Conservation (phyloP, 176 grass and related monocot genomes). For the Bothriochloa decipiens region DNA sequence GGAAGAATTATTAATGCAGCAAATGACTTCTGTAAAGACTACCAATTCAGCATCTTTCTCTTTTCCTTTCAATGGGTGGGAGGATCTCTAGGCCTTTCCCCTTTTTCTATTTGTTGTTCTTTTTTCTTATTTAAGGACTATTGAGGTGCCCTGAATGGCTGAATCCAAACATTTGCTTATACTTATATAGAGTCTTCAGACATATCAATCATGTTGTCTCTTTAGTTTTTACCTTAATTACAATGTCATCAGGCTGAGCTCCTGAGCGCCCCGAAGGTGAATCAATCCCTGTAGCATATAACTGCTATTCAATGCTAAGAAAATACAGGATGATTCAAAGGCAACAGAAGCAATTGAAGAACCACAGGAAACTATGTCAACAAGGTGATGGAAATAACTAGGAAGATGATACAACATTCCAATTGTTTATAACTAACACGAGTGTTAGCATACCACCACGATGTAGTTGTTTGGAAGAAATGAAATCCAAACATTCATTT, state of each 20-base stretch:
- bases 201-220: slow-evolving; percentile 11
- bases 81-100: not conserved
- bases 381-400: slow-evolving; percentile 16
- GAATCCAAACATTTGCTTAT: not conserved
- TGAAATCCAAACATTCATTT: slow-evolving; percentile 92
- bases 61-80: not conserved
- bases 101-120: not conserved
- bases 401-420: not conserved
- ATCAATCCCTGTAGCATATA: slow-evolving; percentile 73
- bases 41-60: not conserved
- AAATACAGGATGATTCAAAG: slow-evolving; percentile 27
- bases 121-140: not conserved
- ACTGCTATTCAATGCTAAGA: slow-evolving; percentile 45
- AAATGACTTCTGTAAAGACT: not conserved
- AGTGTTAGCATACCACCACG: slow-evolving; percentile 72
- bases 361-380: slow-evolving; percentile 16
- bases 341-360: not conserved
- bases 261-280: slow-evolving; percentile 92
- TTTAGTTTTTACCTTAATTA: slow-evolving; percentile 81
- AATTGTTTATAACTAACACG: not conserved
- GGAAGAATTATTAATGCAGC: not conserved
- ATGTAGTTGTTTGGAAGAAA: slow-evolving; percentile 98
- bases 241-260: slow-evolving; percentile 62
- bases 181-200: not conserved
- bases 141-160: not conserved